phyloP scores from a whole-genome alignment of 2,329 filamentous ascomycete genomes.

The Cladosporium sp. region DNA sequence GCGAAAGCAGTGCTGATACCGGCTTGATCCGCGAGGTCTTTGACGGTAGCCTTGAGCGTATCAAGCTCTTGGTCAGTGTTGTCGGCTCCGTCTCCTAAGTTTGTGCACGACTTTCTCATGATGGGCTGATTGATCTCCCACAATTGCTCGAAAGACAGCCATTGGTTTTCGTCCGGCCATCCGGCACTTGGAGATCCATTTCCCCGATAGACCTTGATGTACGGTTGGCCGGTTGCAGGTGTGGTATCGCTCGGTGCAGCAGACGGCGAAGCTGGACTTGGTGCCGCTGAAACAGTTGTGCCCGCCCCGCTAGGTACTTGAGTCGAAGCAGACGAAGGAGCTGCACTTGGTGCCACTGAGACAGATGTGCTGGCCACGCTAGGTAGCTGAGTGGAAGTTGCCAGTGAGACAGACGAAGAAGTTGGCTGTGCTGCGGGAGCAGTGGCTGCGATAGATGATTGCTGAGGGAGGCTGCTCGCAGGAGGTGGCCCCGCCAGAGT shows the following conservation, averaged over 20 bases:
- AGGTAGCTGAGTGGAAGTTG: not conserved
- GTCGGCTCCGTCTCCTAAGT: conserved; percentile 32
- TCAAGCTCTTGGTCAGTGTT: conserved; percentile 34
- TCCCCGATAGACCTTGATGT: conserved; percentile 16
- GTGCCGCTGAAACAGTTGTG: too few species aligned
- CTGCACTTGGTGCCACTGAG: not conserved
- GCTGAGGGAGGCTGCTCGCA: too few species aligned
- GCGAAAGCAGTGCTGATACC: conserved; percentile 40
- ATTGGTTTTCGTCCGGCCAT: conserved; percentile 24
- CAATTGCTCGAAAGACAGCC: conserved; percentile 27
- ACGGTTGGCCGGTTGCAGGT: not conserved
- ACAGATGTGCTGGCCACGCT: not conserved
- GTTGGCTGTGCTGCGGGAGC: not conserved
- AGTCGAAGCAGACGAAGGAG: not conserved
- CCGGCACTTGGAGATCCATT: conserved; percentile 20
- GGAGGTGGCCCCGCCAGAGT: too few species aligned
- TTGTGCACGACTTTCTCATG: conserved; percentile 37
- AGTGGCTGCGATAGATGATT: too few species aligned
- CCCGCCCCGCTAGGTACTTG: too few species aligned
- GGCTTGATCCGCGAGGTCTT: conserved; percentile 27
- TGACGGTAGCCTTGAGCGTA: conserved; percentile 38
- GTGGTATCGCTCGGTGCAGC: not conserved
- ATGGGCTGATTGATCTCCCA: conserved; percentile 32
- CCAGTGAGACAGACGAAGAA: not conserved
- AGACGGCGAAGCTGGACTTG: not conserved